Conservation (phyloP, 495 filamentous ascomycete species). For the Aspergillus leporis region DNA sequence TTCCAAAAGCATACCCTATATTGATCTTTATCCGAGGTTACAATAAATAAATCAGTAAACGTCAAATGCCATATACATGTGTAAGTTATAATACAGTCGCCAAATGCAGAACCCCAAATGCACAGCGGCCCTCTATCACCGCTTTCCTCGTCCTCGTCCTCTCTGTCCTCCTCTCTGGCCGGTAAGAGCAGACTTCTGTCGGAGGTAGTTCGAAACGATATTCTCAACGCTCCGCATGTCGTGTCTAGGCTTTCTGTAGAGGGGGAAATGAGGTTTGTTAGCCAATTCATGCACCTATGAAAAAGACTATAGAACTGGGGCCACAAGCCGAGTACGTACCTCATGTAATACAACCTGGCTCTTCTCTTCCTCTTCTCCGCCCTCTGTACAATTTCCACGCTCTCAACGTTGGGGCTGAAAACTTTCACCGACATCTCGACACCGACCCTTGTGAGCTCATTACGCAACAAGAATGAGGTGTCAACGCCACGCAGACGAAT, state of each 20-base stretch:
- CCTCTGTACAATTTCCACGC: slow-evolving; percentile 92
- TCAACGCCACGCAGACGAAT: slow-evolving; percentile 85
- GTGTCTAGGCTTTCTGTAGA: slow-evolving; percentile 59
- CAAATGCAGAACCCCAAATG: slow-evolving; percentile 27
- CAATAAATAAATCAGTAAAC: slow-evolving; percentile 13
- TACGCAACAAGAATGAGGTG: slow-evolving; percentile 79
- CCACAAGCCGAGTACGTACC: slow-evolving; percentile 51
- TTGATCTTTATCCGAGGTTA: slow-evolving; percentile 13
- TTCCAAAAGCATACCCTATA: slow-evolving; percentile 6
- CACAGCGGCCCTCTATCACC: slow-evolving; percentile 19
- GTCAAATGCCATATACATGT: slow-evolving; percentile 31
- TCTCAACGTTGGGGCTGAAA: slow-evolving; percentile 82
- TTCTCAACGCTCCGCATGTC: slow-evolving; percentile 71
- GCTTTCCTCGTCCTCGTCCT: slow-evolving; percentile 11
- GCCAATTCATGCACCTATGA: slow-evolving; percentile 29
- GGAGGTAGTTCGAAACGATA: slow-evolving; percentile 67
- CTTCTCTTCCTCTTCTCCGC: slow-evolving; percentile 79
- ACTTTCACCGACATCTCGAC: slow-evolving; percentile 99
- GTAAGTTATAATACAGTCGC: slow-evolving; percentile 41
- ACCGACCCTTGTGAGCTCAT: slow-evolving; percentile 75
- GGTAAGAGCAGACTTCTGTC: slow-evolving; percentile 55
- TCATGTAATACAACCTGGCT: slow-evolving; percentile 88
- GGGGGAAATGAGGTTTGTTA: slow-evolving; percentile 7
- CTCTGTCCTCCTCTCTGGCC: slow-evolving; percentile 19
- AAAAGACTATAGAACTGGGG: slow-evolving; percentile 35